A percentile compares a stretch with the other conserved stretches of the same genome.
phyloP scores from a whole-genome alignment of 2,329 filamentous ascomycete genomes.

The Harringtonia aguacate region DNA sequence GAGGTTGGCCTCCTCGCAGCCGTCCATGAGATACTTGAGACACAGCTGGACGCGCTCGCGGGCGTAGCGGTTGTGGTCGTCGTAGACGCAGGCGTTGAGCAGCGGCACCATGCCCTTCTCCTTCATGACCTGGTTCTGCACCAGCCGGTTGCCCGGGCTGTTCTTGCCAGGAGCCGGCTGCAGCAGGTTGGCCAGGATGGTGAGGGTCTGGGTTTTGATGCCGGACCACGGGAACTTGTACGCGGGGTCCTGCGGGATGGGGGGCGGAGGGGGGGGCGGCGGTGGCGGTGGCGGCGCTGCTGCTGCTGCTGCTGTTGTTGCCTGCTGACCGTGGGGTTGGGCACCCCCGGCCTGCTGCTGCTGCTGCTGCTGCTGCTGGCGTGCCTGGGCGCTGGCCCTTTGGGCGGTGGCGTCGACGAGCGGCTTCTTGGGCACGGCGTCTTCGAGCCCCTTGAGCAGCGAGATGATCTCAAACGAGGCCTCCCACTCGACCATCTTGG shows the following conservation, averaged over 20 bases:
- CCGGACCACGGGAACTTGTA: conserved; percentile 58
- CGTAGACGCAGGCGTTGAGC: conserved; percentile 80
- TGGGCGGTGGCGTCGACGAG: conserved; percentile 36
- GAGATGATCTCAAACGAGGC: conserved; percentile 81
- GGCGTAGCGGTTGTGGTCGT: conserved; percentile 89
- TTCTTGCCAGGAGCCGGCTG: conserved; percentile 62
- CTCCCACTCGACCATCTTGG: conserved; percentile 84
- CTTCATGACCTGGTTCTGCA: conserved; percentile 79
- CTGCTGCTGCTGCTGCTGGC: conserved; percentile 13
- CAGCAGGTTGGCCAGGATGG: conserved; percentile 79
- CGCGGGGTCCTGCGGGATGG: conserved; percentile 49
- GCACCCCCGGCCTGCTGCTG: too few species aligned
- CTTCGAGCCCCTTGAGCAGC: conserved; percentile 76
- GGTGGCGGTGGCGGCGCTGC: conserved; percentile 18
- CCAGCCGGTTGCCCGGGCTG: conserved; percentile 55
- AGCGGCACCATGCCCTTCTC: conserved; percentile 81
- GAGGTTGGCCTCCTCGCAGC: conserved; percentile 60
- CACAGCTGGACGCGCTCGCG: conserved; percentile 85
- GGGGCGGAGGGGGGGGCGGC: conserved; percentile 32
- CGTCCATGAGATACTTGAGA: conserved; percentile 72
- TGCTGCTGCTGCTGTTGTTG: conserved; percentile 16
- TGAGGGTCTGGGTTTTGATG: conserved; percentile 85
- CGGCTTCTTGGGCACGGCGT: conserved; percentile 74
- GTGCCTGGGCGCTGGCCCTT: background rate
- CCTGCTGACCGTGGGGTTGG: too few species aligned